Evolutionary conservation across 768 basidiomycete genomes (phyloP), one percentile per base, ranked within the genome.

Genomic region (Roridomyces roridus): DNA sequence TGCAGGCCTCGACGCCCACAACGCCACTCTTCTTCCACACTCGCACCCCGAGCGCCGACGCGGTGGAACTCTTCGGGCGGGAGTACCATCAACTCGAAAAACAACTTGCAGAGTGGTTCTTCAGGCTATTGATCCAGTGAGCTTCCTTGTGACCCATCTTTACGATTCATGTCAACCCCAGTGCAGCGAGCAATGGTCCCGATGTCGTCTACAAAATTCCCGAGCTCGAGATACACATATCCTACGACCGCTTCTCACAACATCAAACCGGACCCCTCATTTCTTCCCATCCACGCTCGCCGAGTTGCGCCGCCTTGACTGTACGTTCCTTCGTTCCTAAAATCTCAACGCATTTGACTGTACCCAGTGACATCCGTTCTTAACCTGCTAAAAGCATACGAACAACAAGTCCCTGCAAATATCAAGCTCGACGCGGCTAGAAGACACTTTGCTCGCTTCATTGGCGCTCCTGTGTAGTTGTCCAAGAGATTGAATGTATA

Each of bases 151-250:
- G n/a, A 17, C 10, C 29, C 17, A 2, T 35, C 20, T 5, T 6
- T 23, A 24, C 42, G 23, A 2, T 34, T 41, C 28, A 15, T 9
- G 2, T 26, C 18, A 7, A 17, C 20, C 26, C 21, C 10, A 3
- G 5, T 10, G 14, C 46, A 58, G 57, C 50, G 50, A 58, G 45
- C 57, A 58, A 48, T 52, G 57, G 57, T 52, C 50, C 2, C 46
- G 48, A 46, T 52, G 50, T 40, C 57, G 57, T 18, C 57, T 58
- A 12, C 50, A 58, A 18, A 58, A 58, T 39, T 18, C 50, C 40
- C 57, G 57, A 29, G 57, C 45, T 23, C 20, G 31, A 9, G 50
- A 44, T 14, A 23, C 25, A 34, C 45, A 58, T 46, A 35, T 46
- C 31, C 57, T 58, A 15, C 57, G 50, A 5, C 57, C 50, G 17